Base-by-base conservation (phyloP, 2,329 filamentous ascomycete genomes). In the Fusarium tricinctum region DNA sequence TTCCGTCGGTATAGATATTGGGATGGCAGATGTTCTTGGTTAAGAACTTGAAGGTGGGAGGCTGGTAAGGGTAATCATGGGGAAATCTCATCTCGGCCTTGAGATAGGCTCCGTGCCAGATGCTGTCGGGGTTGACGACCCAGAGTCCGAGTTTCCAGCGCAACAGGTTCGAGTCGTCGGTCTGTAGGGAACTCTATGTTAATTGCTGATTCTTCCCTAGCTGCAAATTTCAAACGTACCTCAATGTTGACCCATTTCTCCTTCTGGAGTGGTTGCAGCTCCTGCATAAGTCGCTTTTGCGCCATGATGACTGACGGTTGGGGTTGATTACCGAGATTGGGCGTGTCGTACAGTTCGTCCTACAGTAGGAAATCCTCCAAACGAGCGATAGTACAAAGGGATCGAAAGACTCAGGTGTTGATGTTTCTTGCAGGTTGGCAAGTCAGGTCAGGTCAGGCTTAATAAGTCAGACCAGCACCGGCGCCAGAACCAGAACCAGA, bases 201-300 rank as follows among this genome's bases (percentile, higher is more conserved):
- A 68, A 47, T 30, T 22, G 23, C 38, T 14, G 33, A 23, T 45
- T 50, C 13, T 33, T n/a, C 4, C 19, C 9, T 17, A 9, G n/a
- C 10, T 33, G 33, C 30, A 38, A 38, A 45, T 38, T 38, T 30
- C 20, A 17, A n/a, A 75, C 86, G 66, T 80, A 94, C 92, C 78
- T 97, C 92, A 71, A 97, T 93, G 73, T 95, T 89, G 19, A 97
- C 91, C 95, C 95, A 99, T 78, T 93, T 93, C 85, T 97, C 94
- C 79, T 96, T 94, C 55, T 88, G 85, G 40, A 98, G 86, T 44
- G 88, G 85, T 79, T 92, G 91, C 82, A 93, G 89, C 84, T 98
- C 95, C 72, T 91, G 91, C 92, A 97, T 93, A 57, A 98, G 86
- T 51, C 97, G 91, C 75, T 93, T 90, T 80, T 94, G 78, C 26